These are phyloP conservation scores for Scytalidium lignicola DNA, from an alignment of 2,329 filamentous ascomycete species.

Conservation along the genomic window DNA sequence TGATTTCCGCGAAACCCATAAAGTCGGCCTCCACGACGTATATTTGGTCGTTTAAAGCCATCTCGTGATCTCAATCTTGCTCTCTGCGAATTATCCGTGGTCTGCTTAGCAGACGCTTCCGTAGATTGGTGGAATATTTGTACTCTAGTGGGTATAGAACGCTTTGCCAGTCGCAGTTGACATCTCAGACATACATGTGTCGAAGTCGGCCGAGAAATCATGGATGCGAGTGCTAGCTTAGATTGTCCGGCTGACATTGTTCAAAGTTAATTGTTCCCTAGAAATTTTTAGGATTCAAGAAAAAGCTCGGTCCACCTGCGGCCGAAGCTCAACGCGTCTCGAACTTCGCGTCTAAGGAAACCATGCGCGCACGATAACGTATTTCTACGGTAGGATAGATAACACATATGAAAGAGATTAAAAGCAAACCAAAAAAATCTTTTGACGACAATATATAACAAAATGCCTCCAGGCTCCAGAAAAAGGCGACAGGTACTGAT, in stretches of 20 bases:
- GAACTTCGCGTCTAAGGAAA: background rate
- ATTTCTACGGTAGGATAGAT: too few relatives aligned
- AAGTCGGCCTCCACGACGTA: conserved; percentile 5
- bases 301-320: background rate
- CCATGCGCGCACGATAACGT: too few relatives aligned
- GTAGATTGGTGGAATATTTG: conserved; percentile 1
- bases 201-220: conserved; percentile 22
- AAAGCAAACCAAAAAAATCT: background rate
- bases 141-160: background rate
- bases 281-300: background rate
- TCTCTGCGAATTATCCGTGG: background rate
- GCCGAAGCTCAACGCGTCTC: conserved; percentile 8
- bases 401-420: too few relatives aligned
- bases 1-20: conserved; percentile 16
- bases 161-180: conserved; percentile 19
- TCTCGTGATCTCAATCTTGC: background rate
- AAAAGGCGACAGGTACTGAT: conserved; percentile 16
- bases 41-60: background rate
- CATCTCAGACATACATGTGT: conserved; percentile 29
- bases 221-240: conserved; percentile 21
- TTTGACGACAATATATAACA: background rate
- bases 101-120: background rate
- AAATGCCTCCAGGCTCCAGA: conserved; percentile 20
- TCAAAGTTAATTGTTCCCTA: too few relatives aligned
- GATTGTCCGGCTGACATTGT: too few relatives aligned